These are phyloP conservation scores for Mucuna pruriens DNA, from an alignment of 306 rosid genomes.

Conservation along the genomic window DNA sequence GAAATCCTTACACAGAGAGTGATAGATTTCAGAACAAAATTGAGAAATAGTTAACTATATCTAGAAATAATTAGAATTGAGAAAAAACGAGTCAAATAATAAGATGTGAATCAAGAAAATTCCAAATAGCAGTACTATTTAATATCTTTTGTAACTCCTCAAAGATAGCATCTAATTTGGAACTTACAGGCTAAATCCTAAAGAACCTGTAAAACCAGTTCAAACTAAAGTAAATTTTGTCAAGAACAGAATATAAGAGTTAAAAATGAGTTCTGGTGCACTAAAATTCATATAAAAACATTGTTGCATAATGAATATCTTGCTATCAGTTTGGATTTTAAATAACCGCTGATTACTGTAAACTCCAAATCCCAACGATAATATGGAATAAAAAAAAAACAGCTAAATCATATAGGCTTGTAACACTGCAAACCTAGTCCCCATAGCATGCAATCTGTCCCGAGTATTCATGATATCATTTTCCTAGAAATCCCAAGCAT, in stretches of 20 bases:
- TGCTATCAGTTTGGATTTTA: too few species aligned
- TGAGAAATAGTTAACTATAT: too few species aligned
- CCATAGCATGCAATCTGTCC: constrained; percentile 67
- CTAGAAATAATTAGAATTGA: too few species aligned
- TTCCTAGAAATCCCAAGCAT: constrained; percentile 85
- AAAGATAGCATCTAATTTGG: background rate
- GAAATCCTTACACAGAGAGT: background rate
- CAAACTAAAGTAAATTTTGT: background rate
- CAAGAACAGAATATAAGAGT: background rate
- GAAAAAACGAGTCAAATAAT: too few species aligned
- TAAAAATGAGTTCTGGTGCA: too few species aligned
- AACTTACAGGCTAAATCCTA: background rate
- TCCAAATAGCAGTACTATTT: too few species aligned
- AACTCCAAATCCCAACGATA: background rate
- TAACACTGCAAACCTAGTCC: constrained; percentile 73
- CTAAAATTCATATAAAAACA: background rate
- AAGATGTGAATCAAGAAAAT: too few species aligned
- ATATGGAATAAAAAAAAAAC: background rate
- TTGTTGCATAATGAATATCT: background rate
- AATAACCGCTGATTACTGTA: background rate
- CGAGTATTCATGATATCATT: constrained; percentile 71
- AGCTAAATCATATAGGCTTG: constrained; percentile 53
- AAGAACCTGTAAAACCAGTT: background rate
- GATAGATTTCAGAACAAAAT: too few species aligned
- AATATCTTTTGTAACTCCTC: background rate